Evolutionary conservation across 768 basidiomycete genomes (phyloP), one percentile per base, ranked within the genome.

Genomic region (Lentinula sp.): DNA sequence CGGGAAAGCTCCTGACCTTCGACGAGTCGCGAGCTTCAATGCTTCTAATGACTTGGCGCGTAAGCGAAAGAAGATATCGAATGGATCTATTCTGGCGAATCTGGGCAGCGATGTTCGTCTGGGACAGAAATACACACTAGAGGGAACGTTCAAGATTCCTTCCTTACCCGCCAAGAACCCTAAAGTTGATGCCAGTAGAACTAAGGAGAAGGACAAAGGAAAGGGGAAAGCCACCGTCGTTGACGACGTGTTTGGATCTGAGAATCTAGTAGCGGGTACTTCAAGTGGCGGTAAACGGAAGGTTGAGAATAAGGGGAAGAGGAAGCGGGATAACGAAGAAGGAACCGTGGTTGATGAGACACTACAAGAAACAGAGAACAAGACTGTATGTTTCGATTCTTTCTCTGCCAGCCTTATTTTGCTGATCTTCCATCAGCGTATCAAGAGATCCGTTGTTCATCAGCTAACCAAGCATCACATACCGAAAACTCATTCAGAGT

Each of bases 351-450:
- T 68, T 52, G 63, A 60, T 8, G 69, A 67, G 15, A 63, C 64
- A 28, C 64, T 74, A 59, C 65, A 82, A 45, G 87, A 89, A 72
- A 80, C 76, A 65, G 74, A 77, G 5, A 89, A 88, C 67, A 89
- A 85, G 70, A 78, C 78, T 63, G 88, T 88, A 63, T 66, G 79
- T 70, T 18, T 18, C 45, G 35, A 58, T 43, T 49, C 56, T 45
- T 31, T 45, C 50, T 55, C 34, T 37, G 52, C 51, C 21, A 11
- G 54, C 15, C 3, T 5, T 13, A 39, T 53, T 34, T 55, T 31
- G 18, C n/a, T 16, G 37, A 49, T 52, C 46, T 43, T 50, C 37
- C 18, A 15, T 50, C 61, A 84, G 82, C 70, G 71, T 48, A 78
- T 84, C 64, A 83, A 81, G 66, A 75, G 74, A 55, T 69, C 70